Conservation (phyloP, 2,329 filamentous ascomycete genomes). For the Hypoxylon sp. region DNA sequence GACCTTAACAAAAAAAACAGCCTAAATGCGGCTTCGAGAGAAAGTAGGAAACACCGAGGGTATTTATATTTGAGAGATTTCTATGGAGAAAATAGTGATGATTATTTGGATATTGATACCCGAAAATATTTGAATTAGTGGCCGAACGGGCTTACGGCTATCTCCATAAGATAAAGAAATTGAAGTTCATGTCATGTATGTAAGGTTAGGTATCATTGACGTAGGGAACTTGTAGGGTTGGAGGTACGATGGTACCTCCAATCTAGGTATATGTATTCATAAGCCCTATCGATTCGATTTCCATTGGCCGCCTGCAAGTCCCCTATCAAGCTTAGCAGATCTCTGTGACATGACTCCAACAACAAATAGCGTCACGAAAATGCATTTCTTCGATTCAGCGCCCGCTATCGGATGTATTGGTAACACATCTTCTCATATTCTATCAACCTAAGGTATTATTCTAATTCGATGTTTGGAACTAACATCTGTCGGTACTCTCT, state of each 20-base stretch:
- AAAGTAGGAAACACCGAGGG: slow-evolving; percentile 20
- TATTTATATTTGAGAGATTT: slow-evolving; percentile 26
- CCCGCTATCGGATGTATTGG: slow-evolving; percentile 20
- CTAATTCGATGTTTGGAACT: neutral
- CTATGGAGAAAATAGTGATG: neutral
- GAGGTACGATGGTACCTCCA: slow-evolving; percentile 4
- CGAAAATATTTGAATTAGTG: slow-evolving; percentile 19
- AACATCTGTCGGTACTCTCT: slow-evolving; percentile 7
- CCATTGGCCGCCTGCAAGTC: slow-evolving; percentile 11
- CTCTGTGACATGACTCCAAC: neutral
- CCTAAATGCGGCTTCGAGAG: slow-evolving; percentile 36
- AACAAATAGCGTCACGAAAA: slow-evolving; percentile 14
- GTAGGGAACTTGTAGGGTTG: neutral
- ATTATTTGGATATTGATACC: slow-evolving; percentile 5
- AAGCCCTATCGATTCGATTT: slow-evolving; percentile 28
- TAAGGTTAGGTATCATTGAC: neutral
- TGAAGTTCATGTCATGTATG: slow-evolving; percentile 17
- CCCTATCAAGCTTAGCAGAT: slow-evolving; percentile 6
- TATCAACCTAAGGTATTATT: neutral
- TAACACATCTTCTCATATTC: slow-evolving; percentile 1
- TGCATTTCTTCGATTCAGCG: slow-evolving; percentile 1
- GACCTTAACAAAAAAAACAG: slow-evolving; percentile 42
- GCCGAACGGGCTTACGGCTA: slow-evolving; percentile 17
- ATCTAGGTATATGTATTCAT: neutral
- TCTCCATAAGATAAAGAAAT: slow-evolving; percentile 4